phyloP scores from a whole-genome alignment of 257 asterid species.

The Fraxinus pennsylvanica region DNA sequence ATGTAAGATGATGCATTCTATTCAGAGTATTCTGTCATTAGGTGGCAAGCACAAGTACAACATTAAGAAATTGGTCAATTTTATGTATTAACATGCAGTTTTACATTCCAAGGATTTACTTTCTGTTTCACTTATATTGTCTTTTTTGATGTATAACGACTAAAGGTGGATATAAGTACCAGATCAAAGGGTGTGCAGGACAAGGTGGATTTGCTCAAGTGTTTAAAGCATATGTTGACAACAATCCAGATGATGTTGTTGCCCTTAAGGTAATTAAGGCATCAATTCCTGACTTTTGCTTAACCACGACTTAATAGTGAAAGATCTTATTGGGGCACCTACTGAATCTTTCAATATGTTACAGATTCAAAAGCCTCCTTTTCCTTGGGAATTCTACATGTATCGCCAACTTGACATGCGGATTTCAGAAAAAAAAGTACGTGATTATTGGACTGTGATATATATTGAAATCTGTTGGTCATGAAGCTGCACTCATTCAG shows the following conservation, averaged over 20 bases:
- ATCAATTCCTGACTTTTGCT: background rate
- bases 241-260: conserved; percentile 74
- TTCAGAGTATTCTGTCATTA: background rate
- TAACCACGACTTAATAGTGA: conserved; percentile 23
- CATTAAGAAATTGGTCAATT: conserved; percentile 8
- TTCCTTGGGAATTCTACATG: conserved; percentile 98
- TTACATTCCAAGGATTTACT: conserved; percentile 21
- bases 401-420: conserved; percentile 88
- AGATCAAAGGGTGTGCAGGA: conserved; percentile 98
- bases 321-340: conserved; percentile 17
- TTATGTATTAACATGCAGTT: background rate
- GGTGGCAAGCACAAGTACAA: conserved; percentile 14
- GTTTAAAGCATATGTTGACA: conserved; percentile 71
- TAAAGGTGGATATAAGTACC: conserved; percentile 84
- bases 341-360: conserved; percentile 10
- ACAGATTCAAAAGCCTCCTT: conserved; percentile 71
- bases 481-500: conserved; percentile 26
- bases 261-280: conserved; percentile 75
- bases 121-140: conserved; percentile 25
- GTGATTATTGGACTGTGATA: conserved; percentile 24
- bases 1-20: conserved; percentile 9
- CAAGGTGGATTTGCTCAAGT: conserved; percentile 99
- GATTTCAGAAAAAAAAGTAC: conserved; percentile 74
- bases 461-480: conserved; percentile 13
- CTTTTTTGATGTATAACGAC: conserved; percentile 29